These are phyloP conservation scores for Wickerhamomyces rabaulensis DNA, from an alignment of 805 yeast species.

Conservation along the genomic window DNA sequence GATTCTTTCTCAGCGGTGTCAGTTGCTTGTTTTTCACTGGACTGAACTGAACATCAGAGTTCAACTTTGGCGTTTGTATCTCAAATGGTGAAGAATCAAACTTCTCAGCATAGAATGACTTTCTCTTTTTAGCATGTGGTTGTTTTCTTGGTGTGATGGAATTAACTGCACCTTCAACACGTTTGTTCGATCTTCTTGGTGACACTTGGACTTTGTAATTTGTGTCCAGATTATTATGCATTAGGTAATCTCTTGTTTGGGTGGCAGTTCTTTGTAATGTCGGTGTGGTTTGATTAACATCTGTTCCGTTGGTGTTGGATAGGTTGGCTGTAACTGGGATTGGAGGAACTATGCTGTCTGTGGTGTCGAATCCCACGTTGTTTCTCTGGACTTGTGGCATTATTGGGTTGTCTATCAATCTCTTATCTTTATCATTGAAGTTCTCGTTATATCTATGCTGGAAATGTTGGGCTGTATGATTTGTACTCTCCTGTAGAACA, in stretches of 20 bases:
- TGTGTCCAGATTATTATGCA: constrained; percentile 20
- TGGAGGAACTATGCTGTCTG: constrained; percentile 23
- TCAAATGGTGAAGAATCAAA: constrained; percentile 27
- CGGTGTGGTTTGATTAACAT: constrained; percentile 24
- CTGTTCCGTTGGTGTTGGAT: constrained; percentile 23
- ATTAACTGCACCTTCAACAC: constrained; percentile 13
- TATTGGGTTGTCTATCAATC: constrained; percentile 19
- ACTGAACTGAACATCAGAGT: constrained; percentile 22
- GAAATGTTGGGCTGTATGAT: constrained; percentile 14
- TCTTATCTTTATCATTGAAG: constrained; percentile 1
- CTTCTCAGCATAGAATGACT: constrained; percentile 20
- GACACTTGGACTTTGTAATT: constrained; percentile 21
- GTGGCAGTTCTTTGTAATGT: constrained; percentile 13
- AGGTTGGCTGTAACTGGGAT: constrained; percentile 19
- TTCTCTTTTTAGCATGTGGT: constrained; percentile 16
- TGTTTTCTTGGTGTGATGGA: constrained; percentile 19
- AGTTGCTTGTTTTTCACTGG: constrained; percentile 10
- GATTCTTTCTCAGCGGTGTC: constrained; percentile 11
- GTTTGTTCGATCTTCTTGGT: constrained; percentile 17
- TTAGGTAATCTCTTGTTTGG: constrained; percentile 14
- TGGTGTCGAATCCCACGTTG: constrained; percentile 21
- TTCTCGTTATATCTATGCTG: constrained; percentile 13
- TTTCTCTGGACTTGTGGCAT: constrained; percentile 19
- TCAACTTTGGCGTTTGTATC: constrained; percentile 22
- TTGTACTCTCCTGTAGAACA: constrained; percentile 19